Conservation (phyloP, 306 rosid species). For the Quercus suber region DNA sequence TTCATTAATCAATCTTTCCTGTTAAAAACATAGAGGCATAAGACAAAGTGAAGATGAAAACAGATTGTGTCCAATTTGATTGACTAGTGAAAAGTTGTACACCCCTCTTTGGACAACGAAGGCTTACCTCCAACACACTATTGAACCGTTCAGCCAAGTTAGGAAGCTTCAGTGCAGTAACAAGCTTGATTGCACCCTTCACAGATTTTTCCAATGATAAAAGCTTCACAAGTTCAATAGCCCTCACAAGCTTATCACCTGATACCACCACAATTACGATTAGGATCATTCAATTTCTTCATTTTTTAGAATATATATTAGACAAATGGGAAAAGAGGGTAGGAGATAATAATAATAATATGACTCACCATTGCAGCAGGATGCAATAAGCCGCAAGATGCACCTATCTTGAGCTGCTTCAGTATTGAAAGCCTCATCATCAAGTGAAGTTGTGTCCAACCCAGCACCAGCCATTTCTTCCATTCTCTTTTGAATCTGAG, state of each 20-base stretch:
- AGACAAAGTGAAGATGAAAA: slow-evolving; percentile 2
- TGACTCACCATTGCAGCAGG: slow-evolving; percentile 86
- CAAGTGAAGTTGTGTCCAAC: slow-evolving; percentile 59
- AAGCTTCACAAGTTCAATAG: slow-evolving; percentile 86
- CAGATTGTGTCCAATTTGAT: neutral
- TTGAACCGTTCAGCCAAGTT: slow-evolving; percentile 89
- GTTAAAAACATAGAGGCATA: slow-evolving; percentile 19
- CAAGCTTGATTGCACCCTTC: slow-evolving; percentile 92
- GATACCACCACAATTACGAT: slow-evolving; percentile 23
- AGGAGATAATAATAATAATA: neutral
- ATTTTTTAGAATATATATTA: slow-evolving; percentile 13
- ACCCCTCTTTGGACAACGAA: slow-evolving; percentile 9
- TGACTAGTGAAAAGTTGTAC: neutral
- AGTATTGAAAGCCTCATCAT: slow-evolving; percentile 73
- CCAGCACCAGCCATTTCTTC: slow-evolving; percentile 68
- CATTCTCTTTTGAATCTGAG: slow-evolving; percentile 72
- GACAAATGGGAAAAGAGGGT: neutral
- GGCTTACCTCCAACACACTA: slow-evolving; percentile 73
- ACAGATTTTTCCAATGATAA: slow-evolving; percentile 83
- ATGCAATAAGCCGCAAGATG: slow-evolving; percentile 84
- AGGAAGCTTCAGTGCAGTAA: slow-evolving; percentile 85
- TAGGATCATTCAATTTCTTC: neutral
- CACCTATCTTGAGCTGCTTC: slow-evolving; percentile 98
- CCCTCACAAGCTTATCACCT: slow-evolving; percentile 95
- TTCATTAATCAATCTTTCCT: slow-evolving; percentile 71